phyloP scores from a whole-genome alignment of 345 rosid species.

The Diplotaxis tenuifolia region DNA sequence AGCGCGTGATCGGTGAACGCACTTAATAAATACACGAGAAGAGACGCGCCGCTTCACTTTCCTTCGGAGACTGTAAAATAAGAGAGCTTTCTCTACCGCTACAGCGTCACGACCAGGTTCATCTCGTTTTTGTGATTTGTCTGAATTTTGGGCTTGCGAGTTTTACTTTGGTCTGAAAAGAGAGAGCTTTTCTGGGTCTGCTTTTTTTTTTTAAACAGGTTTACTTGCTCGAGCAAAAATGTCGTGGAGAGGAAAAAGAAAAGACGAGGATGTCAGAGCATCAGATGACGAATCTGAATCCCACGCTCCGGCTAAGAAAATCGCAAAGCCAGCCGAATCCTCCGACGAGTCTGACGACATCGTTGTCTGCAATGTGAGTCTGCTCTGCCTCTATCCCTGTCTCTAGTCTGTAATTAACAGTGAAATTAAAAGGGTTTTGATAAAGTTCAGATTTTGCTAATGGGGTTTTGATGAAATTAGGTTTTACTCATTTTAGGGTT shows the following conservation, averaged over 20 bases:
- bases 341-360: slow-evolving; percentile 63
- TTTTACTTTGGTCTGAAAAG: slow-evolving; percentile 22
- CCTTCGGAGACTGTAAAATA: slow-evolving; percentile 1
- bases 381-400: background rate
- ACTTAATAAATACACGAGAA: background rate
- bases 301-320: slow-evolving; percentile 66
- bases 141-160: background rate
- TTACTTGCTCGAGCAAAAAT: slow-evolving; percentile 32
- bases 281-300: slow-evolving; percentile 60
- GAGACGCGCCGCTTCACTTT: slow-evolving; percentile 8
- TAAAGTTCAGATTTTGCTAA: background rate
- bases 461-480: background rate
- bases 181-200: slow-evolving; percentile 6
- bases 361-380: slow-evolving; percentile 68
- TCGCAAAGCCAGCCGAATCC: slow-evolving; percentile 47
- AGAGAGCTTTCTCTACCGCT: background rate
- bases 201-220: background rate
- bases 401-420: no score
- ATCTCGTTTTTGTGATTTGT: background rate
- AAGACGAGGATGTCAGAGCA: slow-evolving; percentile 49
- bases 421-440: slow-evolving; percentile 24
- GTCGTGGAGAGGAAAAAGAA: slow-evolving; percentile 84
- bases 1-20: no score
- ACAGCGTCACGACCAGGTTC: slow-evolving; percentile 18
- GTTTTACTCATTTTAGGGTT: slow-evolving; percentile 22